Conservation (phyloP, 2,329 filamentous ascomycete genomes). For the Alternaria metachromatica region DNA sequence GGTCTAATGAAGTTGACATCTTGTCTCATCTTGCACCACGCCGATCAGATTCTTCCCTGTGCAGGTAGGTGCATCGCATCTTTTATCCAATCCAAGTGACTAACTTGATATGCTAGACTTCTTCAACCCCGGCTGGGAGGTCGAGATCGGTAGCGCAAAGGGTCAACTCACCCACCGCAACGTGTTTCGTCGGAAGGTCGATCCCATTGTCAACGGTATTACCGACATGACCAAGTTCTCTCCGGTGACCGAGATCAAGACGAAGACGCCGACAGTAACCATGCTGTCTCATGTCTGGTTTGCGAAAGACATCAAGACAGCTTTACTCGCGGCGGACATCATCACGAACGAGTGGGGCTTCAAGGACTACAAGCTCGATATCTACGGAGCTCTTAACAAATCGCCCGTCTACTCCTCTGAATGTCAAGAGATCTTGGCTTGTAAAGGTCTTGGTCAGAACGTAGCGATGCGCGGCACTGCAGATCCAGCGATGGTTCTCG, state of each 20-base stretch:
- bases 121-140: slow-evolving; percentile 70
- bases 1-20: slow-evolving; percentile 51
- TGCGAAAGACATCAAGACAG: slow-evolving; percentile 69
- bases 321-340: slow-evolving; percentile 68
- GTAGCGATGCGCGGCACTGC: slow-evolving; percentile 64
- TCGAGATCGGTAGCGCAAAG: slow-evolving; percentile 66
- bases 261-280: slow-evolving; percentile 66
- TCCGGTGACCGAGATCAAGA: slow-evolving; percentile 65
- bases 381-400: slow-evolving; percentile 70
- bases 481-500: slow-evolving; percentile 57
- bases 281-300: slow-evolving; percentile 70
- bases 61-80: slow-evolving; percentile 28
- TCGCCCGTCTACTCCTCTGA: slow-evolving; percentile 66
- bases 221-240: slow-evolving; percentile 69
- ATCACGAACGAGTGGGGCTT: slow-evolving; percentile 72
- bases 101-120: slow-evolving; percentile 56
- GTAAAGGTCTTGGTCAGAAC: slow-evolving; percentile 59
- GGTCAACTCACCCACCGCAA: slow-evolving; percentile 64
- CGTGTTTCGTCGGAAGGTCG: slow-evolving; percentile 65
- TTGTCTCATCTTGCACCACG: slow-evolving; percentile 57
- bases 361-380: slow-evolving; percentile 66
- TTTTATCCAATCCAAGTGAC: not conserved
- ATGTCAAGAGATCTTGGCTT: slow-evolving; percentile 64
- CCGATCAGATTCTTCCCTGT: slow-evolving; percentile 59
- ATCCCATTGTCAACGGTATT: slow-evolving; percentile 71